Base-by-base conservation (phyloP, 805 yeast genomes). In the Cyberlindnera mississippiensis region DNA sequence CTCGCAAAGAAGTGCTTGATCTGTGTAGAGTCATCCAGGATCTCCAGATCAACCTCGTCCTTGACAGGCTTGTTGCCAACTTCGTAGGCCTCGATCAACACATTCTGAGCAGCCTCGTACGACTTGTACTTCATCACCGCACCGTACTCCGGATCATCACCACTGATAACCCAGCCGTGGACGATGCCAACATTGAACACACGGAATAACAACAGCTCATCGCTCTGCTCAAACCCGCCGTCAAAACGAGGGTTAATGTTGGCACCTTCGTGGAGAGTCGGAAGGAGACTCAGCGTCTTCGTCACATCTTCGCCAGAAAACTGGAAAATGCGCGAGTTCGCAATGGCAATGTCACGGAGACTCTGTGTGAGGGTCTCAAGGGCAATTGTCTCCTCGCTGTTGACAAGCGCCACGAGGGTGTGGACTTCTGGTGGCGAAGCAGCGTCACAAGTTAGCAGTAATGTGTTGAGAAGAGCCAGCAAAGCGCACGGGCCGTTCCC, bases 401-500 rank as follows among this genome's bases (percentile, higher is more conserved):
- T 52, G 3, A 68, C 66, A 15, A 64, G 50, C 3, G 56, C 57
- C 3, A 62, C 59, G 33, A 69, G 44, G 10, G 54, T 56, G 27
- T 53, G 52, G 2, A 53, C 53, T 28, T 52, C 60, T 9, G 49
- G 42, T 18, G 53, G 45, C n/a, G 54, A 45, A 3, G 46, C 44
- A 13, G 44, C 54, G 7, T 56, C 52, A 12, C 71, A 71, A 3
- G 78, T 64, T 15, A 89, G 60, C 6, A 87, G 58, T 13, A 90
- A 59, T 0, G 87, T 75, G 57, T 90, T 90, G 37, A 78, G 72
- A 31, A 90, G 63, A 0, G 96, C 90, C 12, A 90, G 72, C 29
- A 90, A 61, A 2, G 96, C 95, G 57, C 96, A 89, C 0, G 96
- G 96, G 0, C 96, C 96, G 55, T 88, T 87, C 36, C 65, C 69